Conservation (phyloP, 768 basidiomycete genomes). For the Tricholomella constricta region DNA sequence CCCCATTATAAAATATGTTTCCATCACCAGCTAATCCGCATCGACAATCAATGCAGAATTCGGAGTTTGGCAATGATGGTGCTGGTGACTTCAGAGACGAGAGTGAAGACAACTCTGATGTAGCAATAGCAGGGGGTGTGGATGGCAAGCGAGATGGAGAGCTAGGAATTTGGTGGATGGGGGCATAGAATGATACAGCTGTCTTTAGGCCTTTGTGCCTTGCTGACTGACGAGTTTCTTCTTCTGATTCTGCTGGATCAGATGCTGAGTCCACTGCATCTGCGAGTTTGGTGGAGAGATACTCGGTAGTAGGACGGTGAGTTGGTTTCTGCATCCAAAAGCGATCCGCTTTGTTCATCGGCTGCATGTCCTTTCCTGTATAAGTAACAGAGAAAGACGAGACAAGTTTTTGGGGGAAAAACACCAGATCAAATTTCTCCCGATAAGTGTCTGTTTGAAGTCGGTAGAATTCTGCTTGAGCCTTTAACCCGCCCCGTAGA, state of each 20-base stretch:
- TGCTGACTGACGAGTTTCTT: not conserved
- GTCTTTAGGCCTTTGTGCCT: not conserved
- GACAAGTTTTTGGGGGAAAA: constrained; percentile 4
- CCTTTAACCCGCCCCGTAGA: constrained; percentile 17
- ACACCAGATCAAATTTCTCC: not conserved
- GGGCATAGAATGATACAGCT: not conserved
- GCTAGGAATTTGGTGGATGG: too few species aligned
- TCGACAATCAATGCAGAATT: not conserved
- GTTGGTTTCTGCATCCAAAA: constrained; percentile 15
- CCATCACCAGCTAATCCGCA: not conserved
- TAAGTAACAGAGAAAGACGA: constrained; percentile 6
- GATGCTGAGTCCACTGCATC: not conserved
- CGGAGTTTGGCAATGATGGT: not conserved
- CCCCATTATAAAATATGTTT: not conserved
- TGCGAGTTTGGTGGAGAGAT: constrained; percentile 5
- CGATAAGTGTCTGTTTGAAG: not conserved
- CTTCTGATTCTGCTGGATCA: not conserved
- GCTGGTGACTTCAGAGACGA: not conserved
- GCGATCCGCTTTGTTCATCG: constrained; percentile 7
- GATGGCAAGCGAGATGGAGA: not conserved
- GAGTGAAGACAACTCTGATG: not conserved
- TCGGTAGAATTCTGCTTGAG: constrained; percentile 19
- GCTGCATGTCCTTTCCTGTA: not conserved
- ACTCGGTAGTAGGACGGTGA: constrained; percentile 12
- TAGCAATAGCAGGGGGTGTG: not conserved